Evolutionary conservation across 441 rosid species (phyloP).

Genomic region (Erysimum cheiri): DNA sequence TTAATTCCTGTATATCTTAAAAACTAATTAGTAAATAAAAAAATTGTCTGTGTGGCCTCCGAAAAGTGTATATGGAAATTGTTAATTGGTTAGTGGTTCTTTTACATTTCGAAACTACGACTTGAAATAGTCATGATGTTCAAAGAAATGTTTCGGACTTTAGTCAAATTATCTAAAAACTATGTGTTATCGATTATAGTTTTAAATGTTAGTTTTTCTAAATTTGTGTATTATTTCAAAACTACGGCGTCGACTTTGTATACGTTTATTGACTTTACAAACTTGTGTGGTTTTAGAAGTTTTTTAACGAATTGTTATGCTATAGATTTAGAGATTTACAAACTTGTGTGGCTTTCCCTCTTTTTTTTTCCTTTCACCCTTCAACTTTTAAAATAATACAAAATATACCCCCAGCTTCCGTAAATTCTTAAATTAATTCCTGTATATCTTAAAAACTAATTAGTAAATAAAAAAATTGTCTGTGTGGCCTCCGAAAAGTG

Average conservation of each 20-base stretch:
- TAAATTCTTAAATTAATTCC: background rate
- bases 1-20: background rate
- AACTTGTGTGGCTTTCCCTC: no score
- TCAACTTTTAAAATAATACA: slow-evolving; percentile 8
- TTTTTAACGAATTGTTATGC: no score
- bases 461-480: background rate
- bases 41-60: background rate
- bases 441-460: background rate
- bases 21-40: background rate
- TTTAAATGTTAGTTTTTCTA: background rate
- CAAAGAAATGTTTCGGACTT: background rate
- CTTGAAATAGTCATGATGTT: background rate
- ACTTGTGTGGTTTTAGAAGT: no score
- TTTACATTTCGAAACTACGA: background rate
- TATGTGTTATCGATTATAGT: background rate
- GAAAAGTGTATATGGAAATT: background rate
- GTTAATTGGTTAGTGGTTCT: background rate
- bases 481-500: background rate
- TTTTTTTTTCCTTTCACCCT: background rate
- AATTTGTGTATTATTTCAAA: background rate
- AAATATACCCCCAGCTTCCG: slow-evolving; percentile 1
- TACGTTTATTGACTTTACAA: background rate
- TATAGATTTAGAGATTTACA: no score
- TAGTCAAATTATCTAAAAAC: background rate
- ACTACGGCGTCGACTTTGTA: slow-evolving; percentile 8